Base-by-base conservation (phyloP, 1,284 basidiomycete genomes). In the Coriolopsis trogii region DNA sequence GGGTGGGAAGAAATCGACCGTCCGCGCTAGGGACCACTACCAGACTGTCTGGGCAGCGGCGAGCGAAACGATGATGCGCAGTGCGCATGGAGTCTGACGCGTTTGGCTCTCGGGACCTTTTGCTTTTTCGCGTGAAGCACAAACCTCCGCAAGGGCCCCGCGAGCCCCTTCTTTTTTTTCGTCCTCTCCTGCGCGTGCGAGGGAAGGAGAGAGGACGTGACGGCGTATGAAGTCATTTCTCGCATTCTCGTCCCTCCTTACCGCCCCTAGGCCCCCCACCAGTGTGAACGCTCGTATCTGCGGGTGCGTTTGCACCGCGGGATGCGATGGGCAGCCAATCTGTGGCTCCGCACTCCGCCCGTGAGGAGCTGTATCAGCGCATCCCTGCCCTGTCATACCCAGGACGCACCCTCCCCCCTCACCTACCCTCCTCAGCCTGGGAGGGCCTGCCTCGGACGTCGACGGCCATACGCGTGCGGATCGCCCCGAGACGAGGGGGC, bases 241-340 rank as follows among this genome's bases (percentile, higher is more conserved):
- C 39, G 6, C 23, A 4, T 29, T 29, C 40, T 16, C 12, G 41
- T 18, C 18, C n/a, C n/a, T n/a, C n/a, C n/a, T n/a, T n/a, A n/a
- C n/a, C 21, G 15, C 26, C 28, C 26, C 28, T 20, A 20, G n/a
- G 25, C 15, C 28, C 28, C 15, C 12, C 41, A 29, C n/a, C n/a
- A n/a, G 53, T 47, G 48, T 40, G 53, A 50, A 46, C 28, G 31
- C 21, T n/a, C n/a, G n/a, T n/a, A n/a, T n/a, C n/a, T n/a, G n/a
- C n/a, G n/a, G n/a, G n/a, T n/a, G 40, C 44, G 36, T 50, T 55
- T 44, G 43, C 53, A 55, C 53, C 53, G 31, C 20, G 30, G 24
- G 20, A 30, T 24, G 26, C 37, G 4, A 15, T 24, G n/a, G 23
- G 21, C 36, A 9, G 10, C 24, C 26, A 10, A 13, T 21, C 18